Evolutionary conservation across 306 rosid species (phyloP), one percentile per base, ranked within the genome.

Genomic region (Castanospermum australe): DNA sequence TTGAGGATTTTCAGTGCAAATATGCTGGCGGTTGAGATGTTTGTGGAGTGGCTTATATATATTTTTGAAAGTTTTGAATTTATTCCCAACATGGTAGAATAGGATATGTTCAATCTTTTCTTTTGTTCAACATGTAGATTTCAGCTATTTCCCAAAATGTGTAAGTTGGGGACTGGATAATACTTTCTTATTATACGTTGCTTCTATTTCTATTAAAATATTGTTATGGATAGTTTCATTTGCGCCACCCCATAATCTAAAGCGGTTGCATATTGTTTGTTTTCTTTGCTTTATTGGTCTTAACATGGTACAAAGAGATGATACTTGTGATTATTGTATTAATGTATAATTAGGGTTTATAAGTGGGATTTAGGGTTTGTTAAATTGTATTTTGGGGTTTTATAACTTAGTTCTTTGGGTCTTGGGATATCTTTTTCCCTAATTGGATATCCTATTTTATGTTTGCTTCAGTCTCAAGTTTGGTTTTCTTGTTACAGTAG

Each of bases 381-480:
- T 17, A 8, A 30, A 28, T 67, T 14, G 47, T 67, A 56, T 55
- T 12, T 30, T 55, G 35, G 36, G 32, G 41, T 38, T 55, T 41
- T 30, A 18, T 4, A 55, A 42, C 20, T 41, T 67, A 36, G 65
- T 30, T 65, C n/a, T 15, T 45, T 33, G 30, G 48, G 44, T 65
- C 61, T 65, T 36, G 81, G 39, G 66, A 14, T 48, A 38, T 14
- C 39, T 13, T 33, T 63, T 64, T 10, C 41, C 41, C 71, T 8
- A 22, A 13, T 50, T n/a, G 24, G 21, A 9, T 63, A 33, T 39
- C 48, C 47, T 77, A 54, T 35, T 54, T 67, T 41, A 25, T 55
- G 73, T 39, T n/a, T 54, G 68, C n/a, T 38, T 77, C 22, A 28
- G 15, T 22, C 47, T 56, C 62, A 67, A 78, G 70, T 78, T 78